Conservation (phyloP, 2,329 filamentous ascomycete species). For the Pezizomycotina sp. region DNA sequence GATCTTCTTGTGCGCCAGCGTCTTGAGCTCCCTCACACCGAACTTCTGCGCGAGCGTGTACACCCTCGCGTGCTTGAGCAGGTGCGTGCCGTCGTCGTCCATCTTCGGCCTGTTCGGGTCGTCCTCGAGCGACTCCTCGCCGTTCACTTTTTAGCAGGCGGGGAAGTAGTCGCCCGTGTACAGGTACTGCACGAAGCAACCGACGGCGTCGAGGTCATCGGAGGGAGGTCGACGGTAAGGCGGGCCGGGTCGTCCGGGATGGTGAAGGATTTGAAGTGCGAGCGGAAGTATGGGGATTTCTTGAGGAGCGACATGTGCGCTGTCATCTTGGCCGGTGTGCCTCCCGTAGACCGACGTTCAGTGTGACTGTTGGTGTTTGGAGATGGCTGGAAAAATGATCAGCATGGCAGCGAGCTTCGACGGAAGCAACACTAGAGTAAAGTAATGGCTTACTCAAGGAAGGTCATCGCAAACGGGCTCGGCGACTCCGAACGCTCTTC, state of each 20-base stretch:
- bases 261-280: conserved; percentile 45
- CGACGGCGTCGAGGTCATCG: conserved; percentile 56
- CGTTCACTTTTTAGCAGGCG: conserved; percentile 37
- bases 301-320: conserved; percentile 64
- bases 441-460: too few species aligned
- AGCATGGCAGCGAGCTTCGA: too few species aligned
- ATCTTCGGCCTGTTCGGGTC: conserved; percentile 46
- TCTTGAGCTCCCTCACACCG: conserved; percentile 49
- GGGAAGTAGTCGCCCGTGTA: conserved; percentile 84
- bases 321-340: conserved; percentile 44
- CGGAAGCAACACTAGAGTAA: too few species aligned
- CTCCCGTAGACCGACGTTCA: conserved; percentile 47
- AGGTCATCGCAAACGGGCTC: too few species aligned
- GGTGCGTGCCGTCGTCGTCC: conserved; percentile 64
- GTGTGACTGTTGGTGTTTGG: conserved; percentile 50
- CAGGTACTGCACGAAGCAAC: conserved; percentile 66
- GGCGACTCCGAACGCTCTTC: too few species aligned
- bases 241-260: conserved; percentile 34
- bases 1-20: conserved; percentile 72
- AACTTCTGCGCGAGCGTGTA: conserved; percentile 80
- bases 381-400: conserved; percentile 48
- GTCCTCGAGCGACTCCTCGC: conserved; percentile 50
- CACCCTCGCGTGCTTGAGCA: conserved; percentile 74
- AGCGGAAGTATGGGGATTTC: conserved; percentile 55
- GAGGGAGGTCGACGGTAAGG: conserved; percentile 53